Conservation (phyloP, 2,329 filamentous ascomycete genomes). For the Cladosporium sp. region DNA sequence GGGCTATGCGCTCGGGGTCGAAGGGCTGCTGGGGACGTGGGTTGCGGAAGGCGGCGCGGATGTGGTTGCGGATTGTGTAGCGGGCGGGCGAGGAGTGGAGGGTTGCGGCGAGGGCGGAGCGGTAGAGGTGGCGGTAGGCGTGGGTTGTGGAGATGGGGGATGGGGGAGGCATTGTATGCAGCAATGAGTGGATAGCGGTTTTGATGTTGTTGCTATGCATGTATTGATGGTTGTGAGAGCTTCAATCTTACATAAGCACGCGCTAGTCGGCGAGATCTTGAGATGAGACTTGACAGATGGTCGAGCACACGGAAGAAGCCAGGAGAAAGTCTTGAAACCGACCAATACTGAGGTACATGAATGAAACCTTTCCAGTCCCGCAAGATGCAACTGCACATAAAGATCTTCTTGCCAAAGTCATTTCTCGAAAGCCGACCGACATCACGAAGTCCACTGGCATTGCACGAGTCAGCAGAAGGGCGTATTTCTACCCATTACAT, state of each 20-base stretch:
- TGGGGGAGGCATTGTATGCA: neutral
- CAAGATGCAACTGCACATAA: neutral
- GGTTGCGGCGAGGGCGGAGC: conserved; percentile 67
- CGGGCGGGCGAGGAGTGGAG: conserved; percentile 67
- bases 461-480: neutral
- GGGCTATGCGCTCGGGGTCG: conserved; percentile 58
- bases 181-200: neutral
- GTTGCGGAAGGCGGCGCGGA: conserved; percentile 57
- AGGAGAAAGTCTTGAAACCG: neutral
- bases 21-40: conserved; percentile 41
- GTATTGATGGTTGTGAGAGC: neutral
- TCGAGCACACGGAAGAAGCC: neutral
- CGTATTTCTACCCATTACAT: neutral
- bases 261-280: neutral
- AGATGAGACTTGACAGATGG: neutral
- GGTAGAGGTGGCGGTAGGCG: conserved; percentile 68
- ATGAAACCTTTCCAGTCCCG: neutral
- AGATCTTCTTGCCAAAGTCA: neutral
- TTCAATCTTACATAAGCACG: conserved; percentile 3
- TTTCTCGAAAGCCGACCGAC: neutral
- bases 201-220: neutral
- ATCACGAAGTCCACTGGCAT: neutral
- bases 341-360: neutral
- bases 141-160: conserved; percentile 13
- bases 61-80: conserved; percentile 58